Evolutionary conservation across 306 rosid genomes (phyloP).

Genomic region (Senna tora): DNA sequence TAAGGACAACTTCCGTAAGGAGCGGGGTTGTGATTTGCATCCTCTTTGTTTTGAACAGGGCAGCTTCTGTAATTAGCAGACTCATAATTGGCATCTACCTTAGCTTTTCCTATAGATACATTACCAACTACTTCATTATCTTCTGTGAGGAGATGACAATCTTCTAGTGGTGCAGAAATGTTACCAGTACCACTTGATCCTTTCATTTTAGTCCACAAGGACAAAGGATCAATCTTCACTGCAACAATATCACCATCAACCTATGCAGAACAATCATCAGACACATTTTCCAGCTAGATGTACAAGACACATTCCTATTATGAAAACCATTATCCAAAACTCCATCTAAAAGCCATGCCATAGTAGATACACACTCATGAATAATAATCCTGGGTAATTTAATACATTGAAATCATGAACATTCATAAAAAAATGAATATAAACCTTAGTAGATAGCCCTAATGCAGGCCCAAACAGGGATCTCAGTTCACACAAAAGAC

Average conservation of each 20-base stretch:
- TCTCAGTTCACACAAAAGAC: background rate
- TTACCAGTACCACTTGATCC: constrained; percentile 50
- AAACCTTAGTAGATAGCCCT: background rate
- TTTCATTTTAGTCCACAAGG: constrained; percentile 76
- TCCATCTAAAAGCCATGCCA: constrained; percentile 27
- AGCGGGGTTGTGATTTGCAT: constrained; percentile 34
- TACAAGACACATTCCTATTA: constrained; percentile 30
- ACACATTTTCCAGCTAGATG: constrained; percentile 12
- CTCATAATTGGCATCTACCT: constrained; percentile 43
- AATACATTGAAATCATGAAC: background rate
- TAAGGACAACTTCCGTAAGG: constrained; percentile 35
- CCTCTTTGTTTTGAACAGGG: constrained; percentile 53
- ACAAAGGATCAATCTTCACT: constrained; percentile 62
- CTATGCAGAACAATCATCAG: constrained; percentile 48
- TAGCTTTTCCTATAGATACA: constrained; percentile 51
- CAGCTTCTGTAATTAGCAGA: constrained; percentile 39
- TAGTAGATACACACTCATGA: background rate
- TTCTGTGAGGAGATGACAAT: constrained; percentile 38
- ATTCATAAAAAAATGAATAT: background rate
- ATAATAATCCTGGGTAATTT: background rate
- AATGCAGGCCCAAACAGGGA: background rate
- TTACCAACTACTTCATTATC: constrained; percentile 39
- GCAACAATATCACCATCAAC: constrained; percentile 91
- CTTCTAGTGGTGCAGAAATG: constrained; percentile 48
- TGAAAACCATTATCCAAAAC: constrained; percentile 6